These are phyloP conservation scores for Emericellopsis atlantica DNA, from an alignment of 2,329 filamentous ascomycete genomes.

Conservation along the genomic window DNA sequence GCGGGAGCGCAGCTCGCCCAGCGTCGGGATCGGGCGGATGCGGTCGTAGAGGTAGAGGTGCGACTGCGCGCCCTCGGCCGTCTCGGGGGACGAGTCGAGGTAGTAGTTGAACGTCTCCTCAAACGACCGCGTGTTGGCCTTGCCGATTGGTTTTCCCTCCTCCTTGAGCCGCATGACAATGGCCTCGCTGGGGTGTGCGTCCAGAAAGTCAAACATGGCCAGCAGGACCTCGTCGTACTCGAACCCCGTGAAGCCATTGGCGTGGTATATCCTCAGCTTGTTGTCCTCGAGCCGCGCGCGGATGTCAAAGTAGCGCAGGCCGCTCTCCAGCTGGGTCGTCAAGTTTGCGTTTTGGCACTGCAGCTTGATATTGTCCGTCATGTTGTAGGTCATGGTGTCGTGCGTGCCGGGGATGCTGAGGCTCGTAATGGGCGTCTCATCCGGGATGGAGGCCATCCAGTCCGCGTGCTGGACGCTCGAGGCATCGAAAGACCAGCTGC, in stretches of 20 bases:
- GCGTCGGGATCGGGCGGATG: conserved; percentile 22
- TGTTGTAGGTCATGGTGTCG: conserved; percentile 35
- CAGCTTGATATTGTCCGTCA: conserved; percentile 17
- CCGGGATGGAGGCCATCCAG: conserved; percentile 28
- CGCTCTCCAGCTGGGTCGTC: conserved; percentile 27
- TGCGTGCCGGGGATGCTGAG: conserved; percentile 40
- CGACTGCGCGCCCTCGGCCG: conserved; percentile 17
- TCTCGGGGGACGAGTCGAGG: conserved; percentile 18
- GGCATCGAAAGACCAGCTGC: conserved; percentile 22
- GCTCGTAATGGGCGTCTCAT: conserved; percentile 24
- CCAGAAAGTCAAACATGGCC: conserved; percentile 31
- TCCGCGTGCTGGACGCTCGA: conserved; percentile 10
- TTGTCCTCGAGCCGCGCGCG: conserved; percentile 28
- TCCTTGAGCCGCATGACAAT: conserved; percentile 37
- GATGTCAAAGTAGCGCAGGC: conserved; percentile 37
- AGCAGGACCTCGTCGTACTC: conserved; percentile 27
- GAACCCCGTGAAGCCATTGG: conserved; percentile 28
- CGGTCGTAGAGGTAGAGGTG: conserved; percentile 22
- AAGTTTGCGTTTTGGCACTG: conserved; percentile 36
- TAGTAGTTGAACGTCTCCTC: conserved; percentile 30
- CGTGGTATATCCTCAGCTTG: conserved; percentile 34
- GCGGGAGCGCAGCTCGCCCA: conserved; percentile 30
- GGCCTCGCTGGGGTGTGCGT: conserved; percentile 28
- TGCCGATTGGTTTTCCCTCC: conserved; percentile 24
- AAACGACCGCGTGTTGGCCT: conserved; percentile 24